phyloP scores from a whole-genome alignment of 2,329 filamentous ascomycete genomes.

The Pseudocercospora cruenta region DNA sequence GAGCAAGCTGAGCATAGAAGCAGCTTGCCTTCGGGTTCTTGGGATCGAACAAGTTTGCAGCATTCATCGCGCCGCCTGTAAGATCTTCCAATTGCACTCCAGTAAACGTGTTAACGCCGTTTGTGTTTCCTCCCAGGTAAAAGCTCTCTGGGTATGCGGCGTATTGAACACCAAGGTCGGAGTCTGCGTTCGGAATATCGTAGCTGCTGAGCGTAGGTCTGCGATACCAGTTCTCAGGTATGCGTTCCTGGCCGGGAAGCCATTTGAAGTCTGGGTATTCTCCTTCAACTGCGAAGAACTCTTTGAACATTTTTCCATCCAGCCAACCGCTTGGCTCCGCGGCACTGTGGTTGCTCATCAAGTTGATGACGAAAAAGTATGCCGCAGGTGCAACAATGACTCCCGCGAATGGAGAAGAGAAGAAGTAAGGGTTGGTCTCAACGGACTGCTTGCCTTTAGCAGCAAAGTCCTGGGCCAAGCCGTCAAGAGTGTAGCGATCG shows the following conservation, averaged over 20 bases:
- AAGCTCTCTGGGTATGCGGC: constrained; percentile 34
- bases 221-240: constrained; percentile 34
- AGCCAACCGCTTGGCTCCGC: constrained; percentile 30
- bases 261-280: constrained; percentile 30
- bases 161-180: constrained; percentile 19
- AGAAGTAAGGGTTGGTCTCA: constrained; percentile 39
- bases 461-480: constrained; percentile 22
- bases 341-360: constrained; percentile 33
- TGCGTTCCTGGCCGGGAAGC: constrained; percentile 30
- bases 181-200: constrained; percentile 14
- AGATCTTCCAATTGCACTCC: constrained; percentile 41
- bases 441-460: constrained; percentile 32
- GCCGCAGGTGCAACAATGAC: constrained; percentile 32
- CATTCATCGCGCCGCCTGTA: constrained; percentile 48
- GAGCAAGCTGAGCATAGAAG: constrained; percentile 22
- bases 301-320: constrained; percentile 30
- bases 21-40: constrained; percentile 15
- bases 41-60: constrained; percentile 14
- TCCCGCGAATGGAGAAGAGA: constrained; percentile 34
- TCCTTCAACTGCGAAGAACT: constrained; percentile 32
- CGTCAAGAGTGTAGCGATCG: constrained; percentile 29
- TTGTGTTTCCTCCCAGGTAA: constrained; percentile 42
- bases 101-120: constrained; percentile 39
- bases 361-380: constrained; percentile 36
- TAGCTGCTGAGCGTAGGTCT: constrained; percentile 6